These are phyloP conservation scores for Gossypium ekmanianum DNA, from an alignment of 345 rosid species.

Conservation along the genomic window DNA sequence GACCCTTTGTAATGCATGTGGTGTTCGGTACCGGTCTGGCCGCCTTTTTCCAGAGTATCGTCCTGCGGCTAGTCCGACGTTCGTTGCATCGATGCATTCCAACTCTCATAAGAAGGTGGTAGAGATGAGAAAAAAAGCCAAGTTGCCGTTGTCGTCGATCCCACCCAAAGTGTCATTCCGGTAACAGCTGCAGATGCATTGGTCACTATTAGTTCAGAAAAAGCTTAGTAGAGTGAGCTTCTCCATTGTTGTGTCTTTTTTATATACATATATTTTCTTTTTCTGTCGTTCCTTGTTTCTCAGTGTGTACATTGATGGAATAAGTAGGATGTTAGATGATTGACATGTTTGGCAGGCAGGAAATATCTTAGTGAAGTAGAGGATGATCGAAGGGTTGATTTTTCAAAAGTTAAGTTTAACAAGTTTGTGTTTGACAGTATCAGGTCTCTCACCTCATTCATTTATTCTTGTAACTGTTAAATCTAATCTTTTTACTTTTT, in stretches of 20 bases:
- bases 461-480: slow-evolving; percentile 19
- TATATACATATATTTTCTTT: neutral
- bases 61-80: slow-evolving; percentile 85
- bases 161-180: slow-evolving; percentile 24
- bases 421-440: slow-evolving; percentile 1
- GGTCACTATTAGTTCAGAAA: slow-evolving; percentile 24
- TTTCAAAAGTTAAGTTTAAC: slow-evolving; percentile 16
- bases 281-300: slow-evolving; percentile 18
- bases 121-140: slow-evolving; percentile 64
- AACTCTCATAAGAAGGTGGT: slow-evolving; percentile 76
- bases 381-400: slow-evolving; percentile 15
- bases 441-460: slow-evolving; percentile 18
- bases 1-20: slow-evolving; percentile 93
- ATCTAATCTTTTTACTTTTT: neutral
- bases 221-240: neutral
- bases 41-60: slow-evolving; percentile 86
- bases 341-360: slow-evolving; percentile 23
- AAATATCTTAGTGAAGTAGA: slow-evolving; percentile 8
- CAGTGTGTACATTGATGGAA: slow-evolving; percentile 42
- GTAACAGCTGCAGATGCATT: slow-evolving; percentile 28
- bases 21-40: slow-evolving; percentile 83
- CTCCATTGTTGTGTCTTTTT: slow-evolving; percentile 17
- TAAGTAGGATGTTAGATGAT: slow-evolving; percentile 32
- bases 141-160: slow-evolving; percentile 11
- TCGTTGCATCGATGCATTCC: slow-evolving; percentile 57